Conservation (phyloP, 164 flowering plant genomes). For the Nymphaea thermarum region DNA sequence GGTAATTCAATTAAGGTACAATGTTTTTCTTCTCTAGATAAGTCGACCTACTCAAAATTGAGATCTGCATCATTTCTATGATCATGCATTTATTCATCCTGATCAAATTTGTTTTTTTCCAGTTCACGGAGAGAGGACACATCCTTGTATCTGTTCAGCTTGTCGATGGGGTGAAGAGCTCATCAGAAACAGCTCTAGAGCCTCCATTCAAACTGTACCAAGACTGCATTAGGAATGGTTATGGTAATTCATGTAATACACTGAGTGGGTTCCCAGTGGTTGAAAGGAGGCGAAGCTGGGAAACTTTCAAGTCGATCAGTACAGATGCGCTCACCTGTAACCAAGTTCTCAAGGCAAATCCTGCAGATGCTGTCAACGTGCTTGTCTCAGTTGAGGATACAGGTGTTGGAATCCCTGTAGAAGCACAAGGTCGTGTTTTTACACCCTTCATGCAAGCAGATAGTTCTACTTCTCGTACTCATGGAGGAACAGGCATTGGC, state of each 20-base stretch:
- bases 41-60: neutral
- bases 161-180: constrained; percentile 58
- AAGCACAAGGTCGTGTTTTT: constrained; percentile 76
- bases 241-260: constrained; percentile 18
- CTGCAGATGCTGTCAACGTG: constrained; percentile 38
- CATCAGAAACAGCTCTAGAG: constrained; percentile 38
- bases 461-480: constrained; percentile 67
- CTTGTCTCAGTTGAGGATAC: constrained; percentile 95
- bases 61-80: neutral
- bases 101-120: constrained; percentile 5
- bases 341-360: constrained; percentile 13
- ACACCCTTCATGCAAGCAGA: constrained; percentile 95
- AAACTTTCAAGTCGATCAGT: constrained; percentile 38
- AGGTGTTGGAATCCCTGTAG: constrained; percentile 77
- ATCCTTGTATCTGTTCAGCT: constrained; percentile 78
- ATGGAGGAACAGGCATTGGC: constrained; percentile 97
- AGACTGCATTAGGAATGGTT: neutral
- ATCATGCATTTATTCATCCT: neutral
- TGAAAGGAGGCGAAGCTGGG: constrained; percentile 68
- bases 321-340: constrained; percentile 21
- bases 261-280: constrained; percentile 83
- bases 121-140: constrained; percentile 96
- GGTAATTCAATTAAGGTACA: constrained; percentile 94
- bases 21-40: neutral
- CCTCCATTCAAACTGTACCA: constrained; percentile 13